Evolutionary conservation across 768 basidiomycete species (phyloP).

Genomic region (Leccinum rimulosum): DNA sequence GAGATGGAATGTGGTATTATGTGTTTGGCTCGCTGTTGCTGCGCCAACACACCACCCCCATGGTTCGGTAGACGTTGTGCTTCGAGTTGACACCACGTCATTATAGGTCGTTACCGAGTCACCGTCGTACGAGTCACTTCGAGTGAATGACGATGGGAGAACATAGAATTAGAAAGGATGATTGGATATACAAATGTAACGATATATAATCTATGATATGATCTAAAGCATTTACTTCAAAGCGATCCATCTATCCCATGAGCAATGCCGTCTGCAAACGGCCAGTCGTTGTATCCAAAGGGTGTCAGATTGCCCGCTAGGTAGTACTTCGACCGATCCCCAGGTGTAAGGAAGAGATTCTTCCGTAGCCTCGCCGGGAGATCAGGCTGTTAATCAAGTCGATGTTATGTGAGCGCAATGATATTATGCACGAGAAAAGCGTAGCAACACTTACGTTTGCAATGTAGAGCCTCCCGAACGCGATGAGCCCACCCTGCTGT

Average conservation of each 20-base stretch:
- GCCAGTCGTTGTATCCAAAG: background rate
- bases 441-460: background rate
- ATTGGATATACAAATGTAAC: background rate
- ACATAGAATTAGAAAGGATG: background rate
- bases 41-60: no score
- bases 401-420: background rate
- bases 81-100: no score
- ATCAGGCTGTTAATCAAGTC: background rate
- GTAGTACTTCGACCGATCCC: background rate
- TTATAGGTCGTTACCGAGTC: no score
- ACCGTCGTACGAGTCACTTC: no score
- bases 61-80: no score
- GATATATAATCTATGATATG: background rate
- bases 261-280: background rate
- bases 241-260: background rate
- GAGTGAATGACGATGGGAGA: background rate
- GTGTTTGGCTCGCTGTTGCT: no score
- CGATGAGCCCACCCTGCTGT: conserved; percentile 18
- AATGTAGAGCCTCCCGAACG: conserved; percentile 31
- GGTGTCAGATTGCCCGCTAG: background rate
- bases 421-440: background rate
- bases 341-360: background rate
- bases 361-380: background rate
- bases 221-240: background rate
- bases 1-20: no score